Percentiles rank a stretch among this genome's conserved stretches.
These are phyloP conservation scores for Saccharomyces paradoxus DNA, from an alignment of 805 yeast genomes.

Conservation along the genomic window DNA sequence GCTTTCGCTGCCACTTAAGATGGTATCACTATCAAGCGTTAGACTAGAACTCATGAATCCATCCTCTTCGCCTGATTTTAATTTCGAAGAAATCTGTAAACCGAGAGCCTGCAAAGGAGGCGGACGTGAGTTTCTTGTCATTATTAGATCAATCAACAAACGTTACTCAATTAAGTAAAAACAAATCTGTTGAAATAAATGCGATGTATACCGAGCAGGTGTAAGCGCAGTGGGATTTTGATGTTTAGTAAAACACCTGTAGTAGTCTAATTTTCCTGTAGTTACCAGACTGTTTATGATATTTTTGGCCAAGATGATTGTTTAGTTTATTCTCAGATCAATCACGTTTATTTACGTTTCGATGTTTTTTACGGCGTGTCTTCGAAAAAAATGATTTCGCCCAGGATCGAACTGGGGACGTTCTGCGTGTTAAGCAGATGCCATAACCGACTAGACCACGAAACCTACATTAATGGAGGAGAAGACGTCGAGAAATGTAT, in stretches of 20 bases:
- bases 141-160: neutral
- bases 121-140: neutral
- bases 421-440: conserved; percentile 99
- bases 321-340: neutral
- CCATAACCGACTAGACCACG: conserved; percentile 99
- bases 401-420: conserved; percentile 99
- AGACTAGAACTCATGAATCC: neutral
- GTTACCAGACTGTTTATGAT: no score
- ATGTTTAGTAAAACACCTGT: no score
- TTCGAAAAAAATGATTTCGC: conserved; percentile 61
- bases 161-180: neutral
- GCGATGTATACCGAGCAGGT: neutral
- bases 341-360: neutral
- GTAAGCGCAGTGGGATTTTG: no score
- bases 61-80: neutral
- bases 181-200: neutral
- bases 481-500: no score
- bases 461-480: no score
- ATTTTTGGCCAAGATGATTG: no score
- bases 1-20: neutral
- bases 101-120: conserved; percentile 6
- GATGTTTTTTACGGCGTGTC: neutral
- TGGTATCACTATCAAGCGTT: neutral
- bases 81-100: conserved; percentile 8
- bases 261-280: no score